Evolutionary conservation across 164 flowering plant species (phyloP), one percentile per base, ranked within the genome.

Genomic region (Cinnamomum chago): DNA sequence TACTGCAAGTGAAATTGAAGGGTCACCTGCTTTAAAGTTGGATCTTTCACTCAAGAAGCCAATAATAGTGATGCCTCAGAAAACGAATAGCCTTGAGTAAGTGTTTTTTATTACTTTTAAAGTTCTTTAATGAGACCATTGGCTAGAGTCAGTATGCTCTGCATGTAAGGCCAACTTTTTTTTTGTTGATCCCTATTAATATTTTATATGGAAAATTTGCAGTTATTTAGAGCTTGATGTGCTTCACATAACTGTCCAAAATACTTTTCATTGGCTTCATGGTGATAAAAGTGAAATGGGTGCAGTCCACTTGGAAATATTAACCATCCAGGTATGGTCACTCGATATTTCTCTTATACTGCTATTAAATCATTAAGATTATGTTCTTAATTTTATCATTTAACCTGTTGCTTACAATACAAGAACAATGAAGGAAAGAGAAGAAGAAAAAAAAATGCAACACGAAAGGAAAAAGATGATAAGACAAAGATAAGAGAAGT

Each of bases 161-260:
- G 58, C 60, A 15, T 55, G 47, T 40, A 40, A 40, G n/a, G 60
- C n/a, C n/a, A 55, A 3, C 60, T 3, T 15, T 55, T 20, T 50
- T 6, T 51, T 6, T 51, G 28, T 67, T 33, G 13, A 18, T 7
- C 5, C 20, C 68, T 25, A 30, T 17, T 20, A 22, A 62, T 23
- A 11, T 62, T 24, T n/a, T 4, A 24, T 72, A 18, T 13, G 2
- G 79, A 18, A 14, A 55, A 30, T 35, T 73, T 81, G 70, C 91
- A 95, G 99, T 79, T 95, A 83, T 76, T 79, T 95, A 88, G 87
- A 92, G 86, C 95, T 95, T 75, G 99, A 95, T 81, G 88, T 95
- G 66, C 92, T 92, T 75, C 99, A 95, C 77, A 92, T 95, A 72
- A 95, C 97, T 50, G 85, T 95, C 5, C 88, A 84, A 73, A 95